Base-by-base conservation (phyloP, 106 monocot species). In the Platanthera guangdongensis region DNA sequence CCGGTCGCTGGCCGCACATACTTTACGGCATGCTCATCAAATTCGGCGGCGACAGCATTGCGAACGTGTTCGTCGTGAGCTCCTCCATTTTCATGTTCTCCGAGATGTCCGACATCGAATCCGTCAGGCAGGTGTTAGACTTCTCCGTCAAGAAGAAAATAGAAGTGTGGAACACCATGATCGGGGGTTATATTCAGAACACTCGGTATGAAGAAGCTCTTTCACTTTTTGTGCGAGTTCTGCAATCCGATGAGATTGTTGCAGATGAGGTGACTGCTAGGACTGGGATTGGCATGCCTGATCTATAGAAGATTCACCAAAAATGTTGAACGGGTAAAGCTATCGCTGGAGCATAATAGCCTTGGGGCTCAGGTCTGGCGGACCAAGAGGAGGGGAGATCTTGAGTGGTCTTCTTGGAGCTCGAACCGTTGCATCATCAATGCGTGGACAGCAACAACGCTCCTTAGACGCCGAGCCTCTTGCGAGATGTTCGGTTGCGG, bases 91-190 rank as follows among this genome's bases (percentile, higher is more conserved):
- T 50, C 12, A 85, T 88, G 87, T 92, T 81, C 32, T 87, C 88
- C 28, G 88, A 92, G 65, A 51, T 91, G 9, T 79, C 72, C 1
- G 82, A 94, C 32, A 15, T 88, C 32, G 16, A 64, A 54, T 81
- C 82, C 7, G 89, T 88, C 18, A 81, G 88, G 71, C 50, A 9
- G 75, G 71, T 88, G 7, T 99, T 99, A 74, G 89, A 87, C 70
- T 59, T 7, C 52, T 82, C 90, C 5, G 32, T 28, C 7, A 63
- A 77, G 77, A 92, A 74, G 80, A 99, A 94, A 69, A 78, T 78
- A 8, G 89, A 99, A 71, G 86, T 99, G 1, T 94, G 97, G 97
- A 99, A 99, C 72, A 85, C 97, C 9, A 94, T 99, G 97, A 94
- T 99, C n/a, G 83, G 89, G n/a, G 88, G 86, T 39, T 94, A 85